These are phyloP conservation scores for Westerdykella sp. DNA, from an alignment of 2,329 filamentous ascomycete species.

Conservation along the genomic window DNA sequence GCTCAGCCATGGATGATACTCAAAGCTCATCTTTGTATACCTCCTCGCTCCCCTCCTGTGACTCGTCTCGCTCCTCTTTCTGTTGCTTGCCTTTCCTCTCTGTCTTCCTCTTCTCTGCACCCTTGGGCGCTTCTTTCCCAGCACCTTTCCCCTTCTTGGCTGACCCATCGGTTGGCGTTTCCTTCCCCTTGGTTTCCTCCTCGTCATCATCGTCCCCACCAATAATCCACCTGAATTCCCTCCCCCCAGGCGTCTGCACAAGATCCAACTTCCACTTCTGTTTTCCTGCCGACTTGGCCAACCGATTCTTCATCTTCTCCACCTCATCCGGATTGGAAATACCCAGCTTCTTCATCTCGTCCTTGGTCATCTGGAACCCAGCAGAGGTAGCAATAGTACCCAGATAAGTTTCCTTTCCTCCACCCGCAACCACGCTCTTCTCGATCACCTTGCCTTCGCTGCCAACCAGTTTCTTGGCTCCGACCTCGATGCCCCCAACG, in stretches of 20 bases:
- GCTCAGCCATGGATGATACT: background rate
- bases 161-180: constrained; percentile 16
- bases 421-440: constrained; percentile 44
- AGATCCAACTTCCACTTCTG: constrained; percentile 76
- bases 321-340: constrained; percentile 58
- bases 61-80: constrained; percentile 18
- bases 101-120: constrained; percentile 4
- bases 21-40: constrained; percentile 39
- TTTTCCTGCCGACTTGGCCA: constrained; percentile 63
- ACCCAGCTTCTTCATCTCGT: constrained; percentile 62
- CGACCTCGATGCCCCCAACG: constrained; percentile 55
- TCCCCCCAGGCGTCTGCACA: constrained; percentile 59
- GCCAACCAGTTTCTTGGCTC: constrained; percentile 51
- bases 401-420: constrained; percentile 50
- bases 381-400: constrained; percentile 52
- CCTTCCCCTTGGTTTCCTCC: constrained; percentile 16
- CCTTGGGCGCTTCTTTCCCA: constrained; percentile 20
- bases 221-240: constrained; percentile 65
- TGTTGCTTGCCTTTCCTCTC: constrained; percentile 6
- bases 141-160: constrained; percentile 41
- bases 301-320: constrained; percentile 60
- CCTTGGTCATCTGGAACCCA: constrained; percentile 56
- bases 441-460: constrained; percentile 52
- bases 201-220: constrained; percentile 53
- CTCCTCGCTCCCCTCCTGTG: constrained; percentile 36